phyloP scores from a whole-genome alignment of 768 basidiomycete genomes.

The Mycena floridula region DNA sequence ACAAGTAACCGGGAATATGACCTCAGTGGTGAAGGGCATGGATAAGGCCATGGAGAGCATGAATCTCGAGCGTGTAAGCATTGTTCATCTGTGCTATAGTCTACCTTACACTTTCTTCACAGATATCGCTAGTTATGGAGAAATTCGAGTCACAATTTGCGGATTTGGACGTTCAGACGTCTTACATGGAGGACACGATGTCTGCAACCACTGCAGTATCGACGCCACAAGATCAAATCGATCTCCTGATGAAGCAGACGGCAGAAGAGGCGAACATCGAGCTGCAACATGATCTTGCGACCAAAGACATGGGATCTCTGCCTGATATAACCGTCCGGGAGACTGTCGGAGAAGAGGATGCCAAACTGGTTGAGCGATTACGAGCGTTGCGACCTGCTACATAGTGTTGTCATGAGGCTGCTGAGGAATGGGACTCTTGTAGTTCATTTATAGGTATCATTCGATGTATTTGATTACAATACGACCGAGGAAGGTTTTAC shows the following conservation, averaged over 20 bases:
- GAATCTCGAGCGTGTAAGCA: slow-evolving; percentile 89
- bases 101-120: slow-evolving; percentile 1
- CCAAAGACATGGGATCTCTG: slow-evolving; percentile 53
- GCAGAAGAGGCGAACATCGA: slow-evolving; percentile 98
- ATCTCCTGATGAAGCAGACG: slow-evolving; percentile 83
- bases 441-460: not conserved
- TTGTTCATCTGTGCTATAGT: not conserved
- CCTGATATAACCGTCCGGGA: slow-evolving; percentile 51
- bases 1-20: slow-evolving; percentile 94
- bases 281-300: slow-evolving; percentile 82
- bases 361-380: slow-evolving; percentile 77
- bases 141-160: slow-evolving; percentile 96
- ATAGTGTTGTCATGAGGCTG: too few species aligned
- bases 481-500: not conserved
- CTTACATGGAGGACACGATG: slow-evolving; percentile 98
- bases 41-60: slow-evolving; percentile 99
- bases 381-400: slow-evolving; percentile 81
- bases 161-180: slow-evolving; percentile 96
- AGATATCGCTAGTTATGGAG: slow-evolving; percentile 99
- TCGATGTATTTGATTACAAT: not conserved
- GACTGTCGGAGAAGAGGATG: slow-evolving; percentile 68
- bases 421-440: not conserved
- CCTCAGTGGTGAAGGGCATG: slow-evolving; percentile 95
- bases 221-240: slow-evolving; percentile 97
- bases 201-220: slow-evolving; percentile 86